Evolutionary conservation across 2,329 filamentous ascomycete genomes (phyloP).

Genomic region (Escovopsis weberi): DNA sequence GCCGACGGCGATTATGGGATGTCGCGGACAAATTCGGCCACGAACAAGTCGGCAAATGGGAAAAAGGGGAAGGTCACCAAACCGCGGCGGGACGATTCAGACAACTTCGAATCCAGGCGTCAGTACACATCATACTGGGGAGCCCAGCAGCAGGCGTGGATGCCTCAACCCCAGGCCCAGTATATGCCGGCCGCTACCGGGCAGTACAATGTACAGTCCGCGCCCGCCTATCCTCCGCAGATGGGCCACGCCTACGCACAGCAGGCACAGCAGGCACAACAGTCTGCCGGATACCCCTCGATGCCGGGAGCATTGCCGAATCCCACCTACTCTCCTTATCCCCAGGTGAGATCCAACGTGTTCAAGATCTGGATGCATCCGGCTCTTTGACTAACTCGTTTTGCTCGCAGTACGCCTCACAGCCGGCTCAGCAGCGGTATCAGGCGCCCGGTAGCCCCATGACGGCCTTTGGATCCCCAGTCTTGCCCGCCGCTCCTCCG

Average conservation of each 20-base stretch:
- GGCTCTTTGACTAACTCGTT: conserved; percentile 6
- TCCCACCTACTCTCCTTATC: conserved; percentile 31
- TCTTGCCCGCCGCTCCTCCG: conserved; percentile 14
- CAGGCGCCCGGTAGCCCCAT: conserved; percentile 20
- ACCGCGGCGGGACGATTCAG: conserved; percentile 48
- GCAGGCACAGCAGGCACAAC: conserved; percentile 9
- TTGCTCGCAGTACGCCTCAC: conserved; percentile 16
- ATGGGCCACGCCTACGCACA: conserved; percentile 31
- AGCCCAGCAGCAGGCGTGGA: conserved; percentile 43
- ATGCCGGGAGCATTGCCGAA: conserved; percentile 29
- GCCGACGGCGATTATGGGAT: conserved; percentile 59
- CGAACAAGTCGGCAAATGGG: conserved; percentile 57
- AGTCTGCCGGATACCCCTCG: conserved; percentile 25
- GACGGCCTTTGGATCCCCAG: conserved; percentile 21
- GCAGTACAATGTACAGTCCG: conserved; percentile 28
- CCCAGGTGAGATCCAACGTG: conserved; percentile 24
- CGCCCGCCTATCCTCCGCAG: conserved; percentile 30
- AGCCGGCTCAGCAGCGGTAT: conserved; percentile 18
- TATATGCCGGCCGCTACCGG: conserved; percentile 32
- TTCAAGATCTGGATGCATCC: too few species aligned
- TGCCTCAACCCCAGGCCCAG: conserved; percentile 31
- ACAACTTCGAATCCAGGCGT: conserved; percentile 49
- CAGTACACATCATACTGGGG: conserved; percentile 58
- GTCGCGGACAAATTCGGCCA: conserved; percentile 77
- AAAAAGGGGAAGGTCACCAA: conserved; percentile 54